These are phyloP conservation scores for Mrakia gelida DNA, from an alignment of 768 basidiomycete species.

Conservation along the genomic window DNA sequence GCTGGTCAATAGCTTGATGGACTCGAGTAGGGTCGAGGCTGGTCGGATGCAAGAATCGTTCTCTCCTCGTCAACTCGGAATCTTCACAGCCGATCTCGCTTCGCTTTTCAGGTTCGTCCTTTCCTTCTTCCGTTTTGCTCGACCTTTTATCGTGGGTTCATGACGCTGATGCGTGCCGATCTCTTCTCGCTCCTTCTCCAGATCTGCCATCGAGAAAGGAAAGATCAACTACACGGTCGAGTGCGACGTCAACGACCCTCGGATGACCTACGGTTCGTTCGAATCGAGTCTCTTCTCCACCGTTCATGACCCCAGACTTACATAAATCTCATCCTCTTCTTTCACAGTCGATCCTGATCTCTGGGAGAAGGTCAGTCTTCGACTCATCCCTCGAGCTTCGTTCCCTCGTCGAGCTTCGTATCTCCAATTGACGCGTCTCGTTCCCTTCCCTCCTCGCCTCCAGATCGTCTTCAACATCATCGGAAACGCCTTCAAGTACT, in stretches of 20 bases:
- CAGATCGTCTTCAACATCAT: constrained; percentile 30
- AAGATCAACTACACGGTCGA: constrained; percentile 41
- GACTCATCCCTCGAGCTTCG: constrained; percentile 22
- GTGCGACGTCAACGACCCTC: constrained; percentile 38
- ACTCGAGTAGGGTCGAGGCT: constrained; percentile 43
- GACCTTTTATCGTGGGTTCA: too few species aligned
- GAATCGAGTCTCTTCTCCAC: too few species aligned
- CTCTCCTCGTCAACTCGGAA: constrained; percentile 43
- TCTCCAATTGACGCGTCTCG: not conserved
- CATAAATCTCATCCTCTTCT: too few species aligned
- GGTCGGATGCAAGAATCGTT: constrained; percentile 44
- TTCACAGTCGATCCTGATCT: constrained; percentile 42
- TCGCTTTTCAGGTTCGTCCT: constrained; percentile 38
- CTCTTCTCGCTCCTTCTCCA: too few species aligned
- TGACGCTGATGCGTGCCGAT: too few species aligned
- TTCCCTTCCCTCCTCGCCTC: constrained; percentile 16
- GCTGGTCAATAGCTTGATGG: constrained; percentile 42
- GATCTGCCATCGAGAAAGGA: constrained; percentile 43
- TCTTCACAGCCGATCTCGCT: constrained; percentile 44
- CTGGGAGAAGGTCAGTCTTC: constrained; percentile 40
- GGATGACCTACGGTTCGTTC: constrained; percentile 34
- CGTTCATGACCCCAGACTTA: too few species aligned
- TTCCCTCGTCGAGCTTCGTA: constrained; percentile 29
- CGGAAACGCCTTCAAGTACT: constrained; percentile 40
- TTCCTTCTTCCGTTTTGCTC: too few species aligned